Base-by-base conservation (phyloP, 805 yeast genomes). In the Yamadazyma sp. region DNA sequence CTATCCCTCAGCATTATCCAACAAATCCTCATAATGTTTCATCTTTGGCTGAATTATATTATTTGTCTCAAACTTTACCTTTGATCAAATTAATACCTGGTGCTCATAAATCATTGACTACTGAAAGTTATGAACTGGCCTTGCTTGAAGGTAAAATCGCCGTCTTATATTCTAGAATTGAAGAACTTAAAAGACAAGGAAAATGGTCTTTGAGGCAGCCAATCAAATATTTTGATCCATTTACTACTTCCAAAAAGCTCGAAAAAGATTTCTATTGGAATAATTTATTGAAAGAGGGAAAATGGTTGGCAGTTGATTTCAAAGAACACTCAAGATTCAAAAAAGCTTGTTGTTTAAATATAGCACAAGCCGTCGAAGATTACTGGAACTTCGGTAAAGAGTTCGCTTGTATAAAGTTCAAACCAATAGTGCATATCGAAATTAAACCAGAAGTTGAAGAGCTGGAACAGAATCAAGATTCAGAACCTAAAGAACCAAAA, bases 171-270 rank as follows among this genome's bases (percentile, higher is more conserved):
- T 83, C 94, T 2, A 70, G 98, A 42, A 89, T 93, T 30, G 98
- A 91, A 52, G 98, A 91, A 55, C 69, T 93, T 43, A 86, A 87
- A 55, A 69, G 95, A 30, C 82, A 82, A 39, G 84, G 86, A 2
- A 80, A 85, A 49, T 93, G 98, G 98, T 82, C 95, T 15, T 65
- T 93, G 35, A 71, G 95, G 35, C 98, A 93, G 55, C 95, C 95
- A 0, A 67, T 73, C 34, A 72, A 75, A 43, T 82, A 71, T 49
- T 52, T 69, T 9, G 95, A 86, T 45, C 96, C 98, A 0, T 75
- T 75, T 42, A 12, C 25, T 3, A 10, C 12, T 11, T 27, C 16
- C 7, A 15, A 18, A 7, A 31, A 34, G 21, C 47, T 47, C 13
- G 55, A 64, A 10, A 53, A 53, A n/a, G 63, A 67, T 20, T 63